Conservation (phyloP, 139 green algal genomes). For the Coccomyxa sp. region DNA sequence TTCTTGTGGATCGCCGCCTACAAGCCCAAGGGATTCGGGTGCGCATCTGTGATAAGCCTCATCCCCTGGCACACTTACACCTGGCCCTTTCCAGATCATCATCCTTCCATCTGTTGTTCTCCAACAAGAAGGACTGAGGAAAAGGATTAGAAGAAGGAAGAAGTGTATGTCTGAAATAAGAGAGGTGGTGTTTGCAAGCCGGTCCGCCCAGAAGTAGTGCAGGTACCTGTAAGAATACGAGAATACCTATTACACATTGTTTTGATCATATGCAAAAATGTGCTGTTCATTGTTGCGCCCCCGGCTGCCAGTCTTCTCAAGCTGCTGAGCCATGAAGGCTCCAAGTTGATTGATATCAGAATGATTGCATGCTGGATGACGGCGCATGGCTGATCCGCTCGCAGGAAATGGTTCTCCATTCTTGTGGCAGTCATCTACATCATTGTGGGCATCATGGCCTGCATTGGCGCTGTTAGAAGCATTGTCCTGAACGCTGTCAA, state of each 20-base stretch:
- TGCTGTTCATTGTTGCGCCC: background rate
- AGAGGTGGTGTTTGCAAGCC: too few species aligned
- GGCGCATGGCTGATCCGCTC: too few species aligned
- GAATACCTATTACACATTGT: too few species aligned
- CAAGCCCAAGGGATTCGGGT: constrained; percentile 1
- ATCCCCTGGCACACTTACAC: background rate
- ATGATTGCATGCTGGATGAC: background rate
- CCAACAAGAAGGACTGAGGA: too few species aligned
- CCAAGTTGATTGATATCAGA: background rate
- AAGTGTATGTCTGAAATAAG: background rate
- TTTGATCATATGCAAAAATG: too few species aligned
- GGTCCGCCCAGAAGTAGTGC: too few species aligned
- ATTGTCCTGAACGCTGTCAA: background rate
- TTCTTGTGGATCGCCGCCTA: constrained; percentile 4
- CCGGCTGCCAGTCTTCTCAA: background rate
- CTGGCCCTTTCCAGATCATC: too few species aligned
- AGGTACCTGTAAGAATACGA: too few species aligned
- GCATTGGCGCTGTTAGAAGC: background rate
- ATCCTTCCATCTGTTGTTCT: too few species aligned
- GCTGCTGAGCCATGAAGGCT: background rate
- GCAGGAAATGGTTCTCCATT: background rate
- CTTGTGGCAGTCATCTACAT: background rate
- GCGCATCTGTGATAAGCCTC: background rate
- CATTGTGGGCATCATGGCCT: background rate
- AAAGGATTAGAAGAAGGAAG: background rate